Evolutionary conservation across 208 protist genomes (phyloP).

Genomic region (Leishmania lainsoni): DNA sequence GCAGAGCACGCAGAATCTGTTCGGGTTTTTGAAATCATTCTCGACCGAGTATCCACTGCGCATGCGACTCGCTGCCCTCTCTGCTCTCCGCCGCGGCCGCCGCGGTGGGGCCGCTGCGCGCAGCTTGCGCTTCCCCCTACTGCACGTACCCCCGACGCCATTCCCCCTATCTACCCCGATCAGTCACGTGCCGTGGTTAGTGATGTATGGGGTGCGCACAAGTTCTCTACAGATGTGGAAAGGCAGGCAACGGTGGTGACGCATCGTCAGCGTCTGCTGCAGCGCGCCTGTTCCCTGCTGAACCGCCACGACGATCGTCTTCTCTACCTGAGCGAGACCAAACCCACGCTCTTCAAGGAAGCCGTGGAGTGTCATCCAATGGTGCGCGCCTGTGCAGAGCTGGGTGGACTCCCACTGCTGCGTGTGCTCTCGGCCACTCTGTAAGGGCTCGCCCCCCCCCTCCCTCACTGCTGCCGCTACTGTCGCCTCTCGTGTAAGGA

Average conservation of each 20-base stretch:
- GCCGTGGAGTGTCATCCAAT: constrained; percentile 7
- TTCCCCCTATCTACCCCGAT: not conserved
- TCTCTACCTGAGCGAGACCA: constrained; percentile 11
- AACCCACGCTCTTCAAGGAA: not conserved
- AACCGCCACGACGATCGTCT: constrained; percentile 13
- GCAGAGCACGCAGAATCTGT: constrained; percentile 4
- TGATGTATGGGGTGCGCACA: not conserved
- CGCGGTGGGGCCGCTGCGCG: constrained; percentile 10
- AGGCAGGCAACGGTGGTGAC: not conserved
- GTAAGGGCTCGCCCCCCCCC: not conserved
- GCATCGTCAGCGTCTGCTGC: constrained; percentile 6
- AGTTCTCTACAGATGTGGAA: not conserved
- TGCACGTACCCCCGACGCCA: not conserved
- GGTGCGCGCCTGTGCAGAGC: constrained; percentile 9
- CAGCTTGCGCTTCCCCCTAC: not conserved
- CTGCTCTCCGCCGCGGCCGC: constrained; percentile 15
- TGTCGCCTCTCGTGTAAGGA: not conserved
- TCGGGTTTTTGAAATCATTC: not conserved
- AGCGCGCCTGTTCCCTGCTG: not conserved
- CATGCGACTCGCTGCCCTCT: constrained; percentile 16
- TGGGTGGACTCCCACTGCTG: constrained; percentile 22
- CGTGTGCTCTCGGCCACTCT: constrained; percentile 14
- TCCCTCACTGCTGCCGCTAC: not conserved
- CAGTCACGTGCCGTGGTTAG: not conserved
- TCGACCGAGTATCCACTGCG: not conserved